A percentile compares a stretch with the other conserved stretches of the same genome.
Evolutionary conservation across 192 early-diverging fungal species (phyloP).

Genomic region (Helicostylum pulchrum): DNA sequence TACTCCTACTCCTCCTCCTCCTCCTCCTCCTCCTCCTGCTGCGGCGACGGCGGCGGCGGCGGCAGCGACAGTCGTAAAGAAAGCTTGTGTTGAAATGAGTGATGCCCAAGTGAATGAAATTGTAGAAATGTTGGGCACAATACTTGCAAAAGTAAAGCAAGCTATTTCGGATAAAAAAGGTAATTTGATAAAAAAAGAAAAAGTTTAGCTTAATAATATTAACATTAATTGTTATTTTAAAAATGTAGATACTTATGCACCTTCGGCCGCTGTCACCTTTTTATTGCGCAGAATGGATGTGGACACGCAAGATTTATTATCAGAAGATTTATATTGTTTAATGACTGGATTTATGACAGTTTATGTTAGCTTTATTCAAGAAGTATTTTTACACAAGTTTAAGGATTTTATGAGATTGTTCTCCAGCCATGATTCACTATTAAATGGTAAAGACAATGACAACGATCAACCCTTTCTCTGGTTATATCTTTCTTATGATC

Average conservation of each 20-base stretch:
- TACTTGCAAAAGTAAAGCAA: constrained; percentile 5
- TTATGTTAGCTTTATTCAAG: constrained; percentile 32
- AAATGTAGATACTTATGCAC: constrained; percentile 14
- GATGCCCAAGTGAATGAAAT: constrained; percentile 7
- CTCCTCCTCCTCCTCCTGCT: too few species aligned
- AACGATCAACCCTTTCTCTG: constrained; percentile 18
- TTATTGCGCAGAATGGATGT: constrained; percentile 3
- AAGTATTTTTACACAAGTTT: constrained; percentile 16
- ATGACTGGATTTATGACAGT: constrained; percentile 51
- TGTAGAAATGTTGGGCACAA: constrained; percentile 1
- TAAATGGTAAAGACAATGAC: constrained; percentile 21
- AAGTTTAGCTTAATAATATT: neutral
- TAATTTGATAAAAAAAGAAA: neutral
- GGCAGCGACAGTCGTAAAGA: too few species aligned
- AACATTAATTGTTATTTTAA: neutral
- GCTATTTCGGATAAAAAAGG: constrained; percentile 14
- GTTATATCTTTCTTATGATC: constrained; percentile 14
- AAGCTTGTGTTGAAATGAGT: neutral
- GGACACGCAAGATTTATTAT: neutral
- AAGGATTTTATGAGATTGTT: constrained; percentile 31
- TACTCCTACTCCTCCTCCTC: too few species aligned
- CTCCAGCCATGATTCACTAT: constrained; percentile 37
- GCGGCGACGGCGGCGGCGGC: too few species aligned
- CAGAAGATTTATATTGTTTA: constrained; percentile 30
- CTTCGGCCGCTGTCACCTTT: constrained; percentile 13